phyloP scores from a whole-genome alignment of 306 rosid species.

The Rubus parviflorus region DNA sequence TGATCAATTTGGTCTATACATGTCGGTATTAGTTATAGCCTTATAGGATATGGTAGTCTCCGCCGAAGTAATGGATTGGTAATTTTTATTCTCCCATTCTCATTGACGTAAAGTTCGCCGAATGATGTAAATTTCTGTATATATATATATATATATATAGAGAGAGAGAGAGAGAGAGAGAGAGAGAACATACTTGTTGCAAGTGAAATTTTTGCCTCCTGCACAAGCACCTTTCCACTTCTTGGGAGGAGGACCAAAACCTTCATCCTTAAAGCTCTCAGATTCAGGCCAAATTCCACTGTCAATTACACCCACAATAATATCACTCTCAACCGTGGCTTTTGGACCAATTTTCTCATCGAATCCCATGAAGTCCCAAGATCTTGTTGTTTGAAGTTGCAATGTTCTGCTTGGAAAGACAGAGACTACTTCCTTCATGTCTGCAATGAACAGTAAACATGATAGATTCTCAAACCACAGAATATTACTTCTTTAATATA shows the following conservation, averaged over 20 bases:
- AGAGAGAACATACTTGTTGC: constrained; percentile 29
- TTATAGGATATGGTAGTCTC: no score
- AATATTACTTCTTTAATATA: not conserved
- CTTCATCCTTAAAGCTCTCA: constrained; percentile 33
- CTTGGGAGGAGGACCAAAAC: constrained; percentile 30
- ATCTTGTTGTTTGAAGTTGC: constrained; percentile 35
- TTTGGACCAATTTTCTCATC: not conserved
- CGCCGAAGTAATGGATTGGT: no score
- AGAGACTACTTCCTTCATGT: constrained; percentile 30
- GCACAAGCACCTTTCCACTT: constrained; percentile 35
- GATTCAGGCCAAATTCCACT: constrained; percentile 38
- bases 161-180: no score
- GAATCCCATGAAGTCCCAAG: constrained; percentile 43
- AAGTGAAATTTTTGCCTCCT: constrained; percentile 29
- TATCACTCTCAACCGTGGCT: constrained; percentile 12
- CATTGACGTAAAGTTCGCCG: no score
- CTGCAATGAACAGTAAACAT: not conserved
- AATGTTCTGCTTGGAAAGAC: constrained; percentile 22
- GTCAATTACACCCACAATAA: constrained; percentile 32
- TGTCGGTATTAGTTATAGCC: no score
- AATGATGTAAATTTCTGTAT: no score
- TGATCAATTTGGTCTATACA: no score
- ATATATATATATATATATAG: no score
- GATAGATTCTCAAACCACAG: not conserved
- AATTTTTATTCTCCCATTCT: no score